These are phyloP conservation scores for Penicillium aurantiogriseum DNA, from an alignment of 2,329 filamentous ascomycete genomes.

Conservation along the genomic window DNA sequence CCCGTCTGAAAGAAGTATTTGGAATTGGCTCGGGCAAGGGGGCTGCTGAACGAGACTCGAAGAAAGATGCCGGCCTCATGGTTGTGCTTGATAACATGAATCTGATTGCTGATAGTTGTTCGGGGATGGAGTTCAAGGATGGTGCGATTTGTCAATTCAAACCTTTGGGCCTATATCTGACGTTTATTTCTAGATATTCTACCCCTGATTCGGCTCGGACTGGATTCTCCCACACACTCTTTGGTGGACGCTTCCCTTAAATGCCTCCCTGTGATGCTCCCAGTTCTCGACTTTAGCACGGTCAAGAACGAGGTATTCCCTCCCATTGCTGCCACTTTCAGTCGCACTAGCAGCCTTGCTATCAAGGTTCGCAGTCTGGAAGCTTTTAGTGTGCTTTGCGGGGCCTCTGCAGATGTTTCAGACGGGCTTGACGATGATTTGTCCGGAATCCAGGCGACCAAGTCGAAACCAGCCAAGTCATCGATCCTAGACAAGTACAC, in stretches of 20 bases:
- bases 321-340: constrained; percentile 84
- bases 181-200: constrained; percentile 65
- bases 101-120: constrained; percentile 74
- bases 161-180: constrained; percentile 22
- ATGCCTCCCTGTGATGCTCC: constrained; percentile 75
- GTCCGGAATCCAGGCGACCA: constrained; percentile 57
- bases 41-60: constrained; percentile 70
- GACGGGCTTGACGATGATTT: constrained; percentile 64
- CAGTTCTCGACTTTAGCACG: constrained; percentile 89
- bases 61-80: constrained; percentile 86
- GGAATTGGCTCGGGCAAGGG: constrained; percentile 52
- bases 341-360: constrained; percentile 84
- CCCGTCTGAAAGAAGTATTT: constrained; percentile 80
- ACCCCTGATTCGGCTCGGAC: constrained; percentile 76
- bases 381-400: constrained; percentile 85
- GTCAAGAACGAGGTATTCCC: constrained; percentile 97
- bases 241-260: constrained; percentile 82
- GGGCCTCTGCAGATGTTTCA: constrained; percentile 60
- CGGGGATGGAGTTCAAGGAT: constrained; percentile 92
- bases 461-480: constrained; percentile 62
- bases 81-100: constrained; percentile 82
- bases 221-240: constrained; percentile 86
- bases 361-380: constrained; percentile 93
- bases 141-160: constrained; percentile 51
- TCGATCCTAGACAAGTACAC: constrained; percentile 95